phyloP scores from a whole-genome alignment of 2,329 filamentous ascomycete genomes.

The Onygenales sp. region DNA sequence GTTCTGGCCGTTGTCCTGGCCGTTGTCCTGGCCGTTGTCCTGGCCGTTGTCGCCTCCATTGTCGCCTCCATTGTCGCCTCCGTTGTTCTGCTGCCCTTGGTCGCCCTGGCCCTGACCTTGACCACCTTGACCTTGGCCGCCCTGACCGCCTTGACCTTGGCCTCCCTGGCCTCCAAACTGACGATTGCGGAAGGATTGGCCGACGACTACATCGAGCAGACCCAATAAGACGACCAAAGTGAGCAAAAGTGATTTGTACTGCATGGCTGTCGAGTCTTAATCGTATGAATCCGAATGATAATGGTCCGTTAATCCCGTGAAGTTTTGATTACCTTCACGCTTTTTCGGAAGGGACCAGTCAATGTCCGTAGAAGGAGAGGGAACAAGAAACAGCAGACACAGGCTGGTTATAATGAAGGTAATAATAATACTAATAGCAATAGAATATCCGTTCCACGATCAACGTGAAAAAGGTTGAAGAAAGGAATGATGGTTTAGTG shows the following conservation, averaged over 20 bases:
- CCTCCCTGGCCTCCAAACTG: neutral
- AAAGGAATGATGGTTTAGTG: neutral
- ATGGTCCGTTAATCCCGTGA: neutral
- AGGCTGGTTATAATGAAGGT: slow-evolving; percentile 3
- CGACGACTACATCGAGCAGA: slow-evolving; percentile 3
- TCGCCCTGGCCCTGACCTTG: slow-evolving; percentile 3
- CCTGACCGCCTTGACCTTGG: neutral
- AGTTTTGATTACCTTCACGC: neutral
- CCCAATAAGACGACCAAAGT: slow-evolving; percentile 3
- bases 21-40: slow-evolving; percentile 7
- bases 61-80: slow-evolving; percentile 14
- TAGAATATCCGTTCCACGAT: slow-evolving; percentile 12
- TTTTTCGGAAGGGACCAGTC: neutral
- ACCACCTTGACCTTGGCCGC: neutral
- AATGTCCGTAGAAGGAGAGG: neutral
- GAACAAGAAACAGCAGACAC: neutral
- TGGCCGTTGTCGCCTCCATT: slow-evolving; percentile 13
- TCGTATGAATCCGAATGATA: neutral
- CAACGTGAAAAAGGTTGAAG: slow-evolving; percentile 13
- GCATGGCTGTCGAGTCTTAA: slow-evolving; percentile 3
- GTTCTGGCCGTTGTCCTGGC: slow-evolving; percentile 8
- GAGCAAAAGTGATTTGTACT: slow-evolving; percentile 4
- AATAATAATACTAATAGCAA: slow-evolving; percentile 1
- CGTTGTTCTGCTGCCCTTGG: slow-evolving; percentile 10
- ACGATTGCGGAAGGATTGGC: neutral